Evolutionary conservation across 495 filamentous ascomycete species (phyloP).

Genomic region (Penicillium goetzii): DNA sequence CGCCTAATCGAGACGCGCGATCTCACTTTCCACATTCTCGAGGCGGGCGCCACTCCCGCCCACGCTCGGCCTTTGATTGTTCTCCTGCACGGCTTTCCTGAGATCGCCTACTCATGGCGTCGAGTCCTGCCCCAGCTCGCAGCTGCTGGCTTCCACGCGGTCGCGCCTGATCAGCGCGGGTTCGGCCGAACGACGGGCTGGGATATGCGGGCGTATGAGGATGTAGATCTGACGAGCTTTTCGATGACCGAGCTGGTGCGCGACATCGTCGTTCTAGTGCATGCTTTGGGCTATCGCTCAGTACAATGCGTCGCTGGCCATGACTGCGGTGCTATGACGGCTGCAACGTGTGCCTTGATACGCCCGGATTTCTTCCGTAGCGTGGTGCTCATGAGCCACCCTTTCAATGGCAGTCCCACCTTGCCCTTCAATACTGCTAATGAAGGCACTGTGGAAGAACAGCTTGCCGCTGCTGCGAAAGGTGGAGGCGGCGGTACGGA

Average conservation of each 20-base stretch:
- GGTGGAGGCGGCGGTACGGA: slow-evolving; percentile 37
- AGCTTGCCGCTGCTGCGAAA: slow-evolving; percentile 16
- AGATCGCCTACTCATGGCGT: slow-evolving; percentile 72
- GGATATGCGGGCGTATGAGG: slow-evolving; percentile 52
- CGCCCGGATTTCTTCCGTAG: slow-evolving; percentile 66
- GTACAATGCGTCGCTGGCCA: slow-evolving; percentile 68
- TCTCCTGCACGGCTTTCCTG: slow-evolving; percentile 68
- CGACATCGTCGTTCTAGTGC: slow-evolving; percentile 63
- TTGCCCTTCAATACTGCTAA: slow-evolving; percentile 56
- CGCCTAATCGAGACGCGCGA: slow-evolving; percentile 52
- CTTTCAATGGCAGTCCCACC: slow-evolving; percentile 54
- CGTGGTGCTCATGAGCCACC: slow-evolving; percentile 59
- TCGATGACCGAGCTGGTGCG: slow-evolving; percentile 61
- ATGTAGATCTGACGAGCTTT: slow-evolving; percentile 61
- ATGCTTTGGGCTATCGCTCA: slow-evolving; percentile 60
- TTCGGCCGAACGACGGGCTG: slow-evolving; percentile 69
- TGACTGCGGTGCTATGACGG: slow-evolving; percentile 65
- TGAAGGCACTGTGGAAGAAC: slow-evolving; percentile 26
- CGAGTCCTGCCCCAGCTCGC: slow-evolving; percentile 62
- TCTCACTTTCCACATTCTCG: slow-evolving; percentile 65
- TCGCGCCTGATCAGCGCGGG: slow-evolving; percentile 69
- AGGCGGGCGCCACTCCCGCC: slow-evolving; percentile 45
- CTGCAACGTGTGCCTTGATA: slow-evolving; percentile 62
- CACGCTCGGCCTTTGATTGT: slow-evolving; percentile 60
- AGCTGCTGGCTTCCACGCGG: slow-evolving; percentile 60